Evolutionary conservation across 306 rosid species (phyloP).

Genomic region (Cucurbita argyrosperma): DNA sequence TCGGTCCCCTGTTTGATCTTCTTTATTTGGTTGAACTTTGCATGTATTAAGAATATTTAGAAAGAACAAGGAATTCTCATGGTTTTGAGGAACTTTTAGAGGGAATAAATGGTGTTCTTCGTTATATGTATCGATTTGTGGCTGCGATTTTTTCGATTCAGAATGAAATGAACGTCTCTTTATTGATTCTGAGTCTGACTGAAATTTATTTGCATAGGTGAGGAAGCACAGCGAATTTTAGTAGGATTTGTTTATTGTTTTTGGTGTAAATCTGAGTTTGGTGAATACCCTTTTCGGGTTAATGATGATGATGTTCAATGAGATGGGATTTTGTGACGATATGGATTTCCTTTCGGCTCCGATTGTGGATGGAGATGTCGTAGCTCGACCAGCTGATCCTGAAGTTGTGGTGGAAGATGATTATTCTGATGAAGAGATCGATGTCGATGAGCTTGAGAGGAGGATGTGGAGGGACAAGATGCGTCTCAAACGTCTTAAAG

Average conservation of each 20-base stretch:
- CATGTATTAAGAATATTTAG: not conserved
- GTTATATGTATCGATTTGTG: not conserved
- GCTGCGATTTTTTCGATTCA: not conserved
- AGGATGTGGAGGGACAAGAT: slow-evolving; percentile 74
- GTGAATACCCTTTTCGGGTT: not conserved
- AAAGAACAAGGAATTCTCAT: not conserved
- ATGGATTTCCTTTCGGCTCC: slow-evolving; percentile 42
- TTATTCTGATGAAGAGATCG: slow-evolving; percentile 48
- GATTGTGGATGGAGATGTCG: slow-evolving; percentile 29
- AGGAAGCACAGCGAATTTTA: not conserved
- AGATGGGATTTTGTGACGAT: slow-evolving; percentile 45
- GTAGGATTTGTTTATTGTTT: not conserved
- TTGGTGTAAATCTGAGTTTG: not conserved
- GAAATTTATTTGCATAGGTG: not conserved
- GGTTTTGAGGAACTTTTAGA: not conserved
- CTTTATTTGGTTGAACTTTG: not conserved
- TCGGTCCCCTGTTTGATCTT: not conserved
- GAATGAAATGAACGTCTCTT: not conserved
- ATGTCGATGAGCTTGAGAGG: slow-evolving; percentile 55
- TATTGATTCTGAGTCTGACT: not conserved
- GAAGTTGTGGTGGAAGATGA: slow-evolving; percentile 47
- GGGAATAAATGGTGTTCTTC: not conserved
- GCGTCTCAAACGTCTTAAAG: slow-evolving; percentile 43
- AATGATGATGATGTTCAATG: slow-evolving; percentile 50
- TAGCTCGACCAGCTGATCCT: slow-evolving; percentile 24